Percentiles rank a stretch among this genome's conserved stretches.
These are phyloP conservation scores for Magnaporthales sp. DNA, from an alignment of 2,329 filamentous ascomycete genomes.

Conservation along the genomic window DNA sequence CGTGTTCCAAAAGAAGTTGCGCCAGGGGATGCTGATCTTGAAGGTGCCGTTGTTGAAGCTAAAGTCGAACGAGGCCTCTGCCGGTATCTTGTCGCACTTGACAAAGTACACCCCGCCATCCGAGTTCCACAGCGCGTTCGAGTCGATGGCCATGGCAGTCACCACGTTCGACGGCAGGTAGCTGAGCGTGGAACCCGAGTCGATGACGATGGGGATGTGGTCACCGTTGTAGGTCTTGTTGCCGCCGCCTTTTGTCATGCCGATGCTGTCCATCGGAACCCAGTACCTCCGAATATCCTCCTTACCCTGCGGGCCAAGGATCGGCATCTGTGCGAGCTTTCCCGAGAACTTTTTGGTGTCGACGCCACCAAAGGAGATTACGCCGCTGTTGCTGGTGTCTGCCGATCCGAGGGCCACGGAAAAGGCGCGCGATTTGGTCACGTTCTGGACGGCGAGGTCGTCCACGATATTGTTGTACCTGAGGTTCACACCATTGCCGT, in stretches of 20 bases:
- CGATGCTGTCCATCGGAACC: slow-evolving; percentile 20
- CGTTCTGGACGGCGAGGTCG: slow-evolving; percentile 17
- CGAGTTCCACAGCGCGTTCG: slow-evolving; percentile 26
- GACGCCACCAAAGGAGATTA: slow-evolving; percentile 27
- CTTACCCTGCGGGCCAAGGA: slow-evolving; percentile 22
- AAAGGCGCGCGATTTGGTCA: slow-evolving; percentile 15
- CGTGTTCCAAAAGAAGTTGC: slow-evolving; percentile 40
- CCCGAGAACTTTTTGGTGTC: slow-evolving; percentile 36
- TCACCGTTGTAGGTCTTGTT: slow-evolving; percentile 13
- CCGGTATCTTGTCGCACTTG: slow-evolving; percentile 28
- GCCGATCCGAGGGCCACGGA: slow-evolving; percentile 14
- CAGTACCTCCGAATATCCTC: slow-evolving; percentile 23
- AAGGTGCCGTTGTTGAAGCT: slow-evolving; percentile 33
- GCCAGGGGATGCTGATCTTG: slow-evolving; percentile 26
- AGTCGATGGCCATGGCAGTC: slow-evolving; percentile 30
- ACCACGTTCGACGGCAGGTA: slow-evolving; percentile 35
- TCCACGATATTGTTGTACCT: slow-evolving; percentile 21
- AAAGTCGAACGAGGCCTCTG: slow-evolving; percentile 36
- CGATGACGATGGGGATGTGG: slow-evolving; percentile 26
- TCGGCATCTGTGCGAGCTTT: slow-evolving; percentile 30
- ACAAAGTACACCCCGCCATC: slow-evolving; percentile 32
- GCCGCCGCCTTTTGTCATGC: slow-evolving; percentile 15
- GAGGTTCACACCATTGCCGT: slow-evolving; percentile 18
- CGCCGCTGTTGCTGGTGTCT: slow-evolving; percentile 12
- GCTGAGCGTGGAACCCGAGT: slow-evolving; percentile 43